These are phyloP conservation scores for Flaveria robusta DNA, from an alignment of 129 eudicot genomes.

Conservation along the genomic window DNA sequence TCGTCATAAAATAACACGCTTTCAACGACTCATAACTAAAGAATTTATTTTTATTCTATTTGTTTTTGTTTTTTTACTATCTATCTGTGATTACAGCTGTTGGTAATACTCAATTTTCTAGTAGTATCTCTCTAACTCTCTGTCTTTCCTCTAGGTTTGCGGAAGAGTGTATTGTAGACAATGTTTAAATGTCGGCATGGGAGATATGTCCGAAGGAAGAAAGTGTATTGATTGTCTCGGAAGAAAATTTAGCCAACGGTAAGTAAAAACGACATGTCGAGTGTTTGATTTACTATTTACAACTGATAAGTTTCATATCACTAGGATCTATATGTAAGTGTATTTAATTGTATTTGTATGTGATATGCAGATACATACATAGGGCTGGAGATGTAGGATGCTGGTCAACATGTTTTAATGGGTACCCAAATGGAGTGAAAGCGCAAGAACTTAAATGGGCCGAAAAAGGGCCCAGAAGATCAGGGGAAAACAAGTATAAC, in stretches of 20 bases:
- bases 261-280: not conserved
- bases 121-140: not conserved
- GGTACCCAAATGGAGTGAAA: conserved; percentile 53
- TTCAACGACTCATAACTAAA: too few relatives aligned
- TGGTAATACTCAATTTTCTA: not conserved
- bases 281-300: not conserved
- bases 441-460: conserved; percentile 78
- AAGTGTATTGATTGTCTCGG: conserved; percentile 77
- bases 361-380: conserved; percentile 62
- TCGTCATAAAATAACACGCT: not conserved
- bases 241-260: conserved; percentile 80
- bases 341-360: not conserved
- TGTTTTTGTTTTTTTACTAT: too few relatives aligned
- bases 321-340: not conserved
- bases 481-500: conserved; percentile 40
- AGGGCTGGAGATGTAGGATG: conserved; percentile 69
- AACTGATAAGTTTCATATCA: not conserved
- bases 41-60: not conserved
- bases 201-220: conserved; percentile 88
- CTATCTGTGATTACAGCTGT: too few relatives aligned
- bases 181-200: conserved; percentile 75
- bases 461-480: conserved; percentile 75
- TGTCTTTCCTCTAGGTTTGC: conserved; percentile 46
- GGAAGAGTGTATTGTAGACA: conserved; percentile 83
- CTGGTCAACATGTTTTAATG: conserved; percentile 56